Base-by-base conservation (phyloP, 202 grass and related monocot species). In the Cymbopogon flexuosus region DNA sequence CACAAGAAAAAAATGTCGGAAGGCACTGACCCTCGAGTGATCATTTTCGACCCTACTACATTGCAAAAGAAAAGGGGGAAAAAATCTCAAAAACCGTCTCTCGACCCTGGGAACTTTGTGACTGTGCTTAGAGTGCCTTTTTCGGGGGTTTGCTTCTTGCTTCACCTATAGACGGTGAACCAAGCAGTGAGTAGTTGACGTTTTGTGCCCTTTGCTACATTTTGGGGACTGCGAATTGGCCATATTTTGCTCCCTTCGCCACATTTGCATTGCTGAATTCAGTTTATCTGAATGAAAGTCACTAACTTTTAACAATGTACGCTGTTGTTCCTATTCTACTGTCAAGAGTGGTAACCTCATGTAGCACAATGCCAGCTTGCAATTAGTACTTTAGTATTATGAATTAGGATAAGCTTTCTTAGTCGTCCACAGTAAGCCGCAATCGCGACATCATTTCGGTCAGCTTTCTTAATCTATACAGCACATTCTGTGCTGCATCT, bases 401-500 rank as follows among this genome's bases (percentile, higher is more conserved):
- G 47, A 57, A 74, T 69, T 69, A 58, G 64, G 73, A 68, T 51
- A 73, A 57, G 21, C 67, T 68, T 78, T 68, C 60, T 62, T 54
- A 60, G 40, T 61, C 59, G 4, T 68, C 10, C 57, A 77, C 65
- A 51, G 47, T 70, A 88, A 57, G 56, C 23, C 23, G 21, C 71
- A 75, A 81, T 54, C 33, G 2, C 34, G 69, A 21, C 81, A 36
- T 10, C 73, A 86, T 58, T 78, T 29, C 3, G 78, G 29, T 63
- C 18, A 34, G 18, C 51, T 86, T 74, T 41, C 73, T 73, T 86
- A 63, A 37, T 83, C 62, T 62, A 62, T 52, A 83, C 83, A 78
- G 15, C 67, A 89, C 37, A 85, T 73, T 63, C 63, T 62, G 83
- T 66, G 58, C 78, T 65, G 57, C 72, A 68, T 72, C 65, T 33